Percentiles rank a stretch among this genome's conserved stretches.
These are phyloP conservation scores for Fraxinus quadrangulata DNA, from an alignment of 257 asterid genomes.

Conservation along the genomic window DNA sequence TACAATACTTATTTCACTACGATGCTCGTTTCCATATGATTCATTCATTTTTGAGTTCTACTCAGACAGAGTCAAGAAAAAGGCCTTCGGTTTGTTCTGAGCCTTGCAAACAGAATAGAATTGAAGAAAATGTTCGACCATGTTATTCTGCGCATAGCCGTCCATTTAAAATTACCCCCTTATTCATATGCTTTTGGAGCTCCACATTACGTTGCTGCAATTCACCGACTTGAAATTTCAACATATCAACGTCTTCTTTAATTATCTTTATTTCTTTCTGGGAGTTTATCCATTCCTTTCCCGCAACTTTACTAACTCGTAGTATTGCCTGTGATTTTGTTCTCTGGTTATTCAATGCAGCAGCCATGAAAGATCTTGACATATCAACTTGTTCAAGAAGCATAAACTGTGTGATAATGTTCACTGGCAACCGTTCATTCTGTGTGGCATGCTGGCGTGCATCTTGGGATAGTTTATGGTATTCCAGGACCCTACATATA, in stretches of 20 bases:
- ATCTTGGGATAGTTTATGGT: conserved; percentile 35
- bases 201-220: conserved; percentile 22
- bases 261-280: conserved; percentile 25
- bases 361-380: conserved; percentile 28
- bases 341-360: conserved; percentile 30
- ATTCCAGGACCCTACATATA: conserved; percentile 34
- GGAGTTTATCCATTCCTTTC: conserved; percentile 22
- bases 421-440: conserved; percentile 31
- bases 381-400: conserved; percentile 38
- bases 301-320: conserved; percentile 6
- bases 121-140: not conserved
- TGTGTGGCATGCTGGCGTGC: conserved; percentile 32
- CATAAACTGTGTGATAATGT: conserved; percentile 27
- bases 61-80: not conserved
- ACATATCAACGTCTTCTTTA: conserved; percentile 31
- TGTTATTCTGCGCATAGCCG: not conserved
- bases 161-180: not conserved
- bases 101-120: not conserved
- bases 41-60: not conserved
- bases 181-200: conserved; percentile 29
- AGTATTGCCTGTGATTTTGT: conserved; percentile 25
- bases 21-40: too few relatives aligned
- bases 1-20: too few relatives aligned
- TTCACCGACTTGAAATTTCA: conserved; percentile 34
- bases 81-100: not conserved